These are phyloP conservation scores for Knoxdaviesia capensis DNA, from an alignment of 2,329 filamentous ascomycete species.

Conservation along the genomic window DNA sequence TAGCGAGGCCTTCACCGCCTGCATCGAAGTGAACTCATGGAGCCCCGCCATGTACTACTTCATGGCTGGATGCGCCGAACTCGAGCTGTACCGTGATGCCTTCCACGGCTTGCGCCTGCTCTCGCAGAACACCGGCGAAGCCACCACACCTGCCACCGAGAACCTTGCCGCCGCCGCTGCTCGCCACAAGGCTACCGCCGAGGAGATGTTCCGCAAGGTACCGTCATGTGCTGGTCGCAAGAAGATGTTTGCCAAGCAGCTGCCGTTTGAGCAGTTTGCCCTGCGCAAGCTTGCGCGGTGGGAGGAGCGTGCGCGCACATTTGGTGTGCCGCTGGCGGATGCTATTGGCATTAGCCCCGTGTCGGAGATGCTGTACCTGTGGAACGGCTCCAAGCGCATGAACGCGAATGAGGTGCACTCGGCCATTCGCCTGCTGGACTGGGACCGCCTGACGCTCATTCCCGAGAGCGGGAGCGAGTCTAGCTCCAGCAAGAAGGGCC, in stretches of 20 bases:
- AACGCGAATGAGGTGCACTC: slow-evolving; percentile 38
- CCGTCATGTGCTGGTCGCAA: slow-evolving; percentile 65
- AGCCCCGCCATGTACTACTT: slow-evolving; percentile 79
- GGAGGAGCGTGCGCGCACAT: slow-evolving; percentile 53
- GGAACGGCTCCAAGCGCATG: slow-evolving; percentile 81
- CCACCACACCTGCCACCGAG: slow-evolving; percentile 1
- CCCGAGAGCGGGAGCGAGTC: neutral
- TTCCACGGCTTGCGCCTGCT: slow-evolving; percentile 6
- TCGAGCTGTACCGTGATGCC: slow-evolving; percentile 60
- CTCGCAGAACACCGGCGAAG: slow-evolving; percentile 8
- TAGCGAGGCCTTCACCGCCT: slow-evolving; percentile 53
- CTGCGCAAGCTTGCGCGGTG: slow-evolving; percentile 72
- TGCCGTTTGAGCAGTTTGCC: slow-evolving; percentile 80
- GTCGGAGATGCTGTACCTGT: slow-evolving; percentile 85
- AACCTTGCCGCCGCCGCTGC: slow-evolving; percentile 23
- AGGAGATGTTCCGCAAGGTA: slow-evolving; percentile 50
- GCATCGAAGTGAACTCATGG: slow-evolving; percentile 74
- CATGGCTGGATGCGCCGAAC: slow-evolving; percentile 56
- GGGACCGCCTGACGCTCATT: slow-evolving; percentile 35
- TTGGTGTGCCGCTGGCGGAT: slow-evolving; percentile 51
- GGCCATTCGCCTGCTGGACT: slow-evolving; percentile 43
- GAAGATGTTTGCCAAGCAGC: slow-evolving; percentile 69
- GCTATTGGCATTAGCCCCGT: slow-evolving; percentile 63
- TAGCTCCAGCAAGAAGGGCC: too few relatives aligned
- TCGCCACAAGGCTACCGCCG: slow-evolving; percentile 41